Conservation (phyloP, 108 stramenopile genomes). For the Thalassiosira profunda region DNA sequence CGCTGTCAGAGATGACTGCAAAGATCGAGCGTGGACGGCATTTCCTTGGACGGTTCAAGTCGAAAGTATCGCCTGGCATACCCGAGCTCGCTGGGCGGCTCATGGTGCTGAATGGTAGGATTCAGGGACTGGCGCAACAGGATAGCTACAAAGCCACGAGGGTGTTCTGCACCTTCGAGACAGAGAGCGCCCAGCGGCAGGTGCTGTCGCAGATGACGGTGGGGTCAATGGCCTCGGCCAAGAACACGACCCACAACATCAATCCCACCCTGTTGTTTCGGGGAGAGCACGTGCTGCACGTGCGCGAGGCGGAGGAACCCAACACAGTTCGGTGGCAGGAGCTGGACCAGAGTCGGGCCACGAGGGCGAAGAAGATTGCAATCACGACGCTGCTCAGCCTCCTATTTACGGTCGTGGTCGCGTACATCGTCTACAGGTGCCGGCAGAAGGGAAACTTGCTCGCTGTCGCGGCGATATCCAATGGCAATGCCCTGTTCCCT, state of each 20-base stretch:
- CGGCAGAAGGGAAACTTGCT: conserved; percentile 20
- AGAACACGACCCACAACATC: conserved; percentile 37
- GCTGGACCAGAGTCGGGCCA: conserved; percentile 55
- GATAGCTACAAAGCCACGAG: conserved; percentile 73
- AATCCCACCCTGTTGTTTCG: conserved; percentile 56
- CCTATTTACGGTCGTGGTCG: conserved; percentile 50
- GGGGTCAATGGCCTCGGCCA: conserved; percentile 55
- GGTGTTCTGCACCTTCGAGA: conserved; percentile 92
- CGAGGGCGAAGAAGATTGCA: conserved; percentile 49
- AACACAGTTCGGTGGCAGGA: conserved; percentile 85
- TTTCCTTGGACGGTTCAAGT: conserved; percentile 45
- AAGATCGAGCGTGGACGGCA: conserved; percentile 57
- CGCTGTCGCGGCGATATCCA: conserved; percentile 70
- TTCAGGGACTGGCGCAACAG: conserved; percentile 76
- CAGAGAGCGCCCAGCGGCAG: conserved; percentile 76
- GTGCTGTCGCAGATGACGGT: conserved; percentile 69
- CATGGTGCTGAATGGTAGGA: conserved; percentile 65
- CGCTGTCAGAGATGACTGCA: conserved; percentile 64
- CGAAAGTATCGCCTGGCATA: conserved; percentile 57
- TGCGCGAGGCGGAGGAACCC: conserved; percentile 86
- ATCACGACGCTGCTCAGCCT: conserved; percentile 65
- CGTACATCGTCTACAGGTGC: conserved; percentile 45
- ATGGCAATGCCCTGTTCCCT: conserved; percentile 80
- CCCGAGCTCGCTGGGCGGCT: conserved; percentile 59
- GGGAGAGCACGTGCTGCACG: conserved; percentile 56